A percentile compares a stretch with the other conserved stretches of the same genome.
Evolutionary conservation across 2,329 filamentous ascomycete species (phyloP).

Genomic region (Gaeumannomyces tritici): DNA sequence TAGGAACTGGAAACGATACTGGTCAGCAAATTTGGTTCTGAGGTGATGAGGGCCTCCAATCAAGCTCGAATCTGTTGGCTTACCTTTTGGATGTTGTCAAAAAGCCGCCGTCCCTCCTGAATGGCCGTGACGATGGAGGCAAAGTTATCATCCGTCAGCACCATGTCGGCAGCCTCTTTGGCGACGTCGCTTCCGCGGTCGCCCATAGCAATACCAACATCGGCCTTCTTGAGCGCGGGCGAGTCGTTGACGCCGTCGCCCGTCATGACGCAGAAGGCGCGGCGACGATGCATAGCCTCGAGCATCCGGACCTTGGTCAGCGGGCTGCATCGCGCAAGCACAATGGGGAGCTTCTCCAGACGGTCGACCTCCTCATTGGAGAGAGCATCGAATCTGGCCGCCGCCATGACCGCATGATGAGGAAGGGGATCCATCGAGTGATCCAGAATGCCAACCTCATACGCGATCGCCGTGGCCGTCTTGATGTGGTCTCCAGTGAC

Average conservation of each 20-base stretch:
- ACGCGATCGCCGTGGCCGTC: constrained; percentile 56
- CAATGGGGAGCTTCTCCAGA: constrained; percentile 46
- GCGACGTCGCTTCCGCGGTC: constrained; percentile 52
- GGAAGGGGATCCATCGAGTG: constrained; percentile 18
- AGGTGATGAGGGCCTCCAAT: too few species aligned
- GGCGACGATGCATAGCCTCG: constrained; percentile 59
- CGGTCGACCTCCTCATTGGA: constrained; percentile 53
- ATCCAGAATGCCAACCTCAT: constrained; percentile 52
- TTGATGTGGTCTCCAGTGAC: constrained; percentile 60
- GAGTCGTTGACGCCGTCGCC: constrained; percentile 64
- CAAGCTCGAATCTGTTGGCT: background rate
- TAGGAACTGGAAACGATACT: background rate
- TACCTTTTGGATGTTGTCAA: constrained; percentile 54
- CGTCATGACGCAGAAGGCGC: constrained; percentile 61
- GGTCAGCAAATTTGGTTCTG: too few species aligned
- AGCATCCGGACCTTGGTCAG: constrained; percentile 58
- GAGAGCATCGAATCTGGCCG: constrained; percentile 52
- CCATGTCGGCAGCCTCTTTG: constrained; percentile 55
- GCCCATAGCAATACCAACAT: constrained; percentile 59
- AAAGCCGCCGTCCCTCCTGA: constrained; percentile 53
- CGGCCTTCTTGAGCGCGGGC: constrained; percentile 52
- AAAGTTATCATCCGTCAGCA: constrained; percentile 62
- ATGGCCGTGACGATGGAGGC: constrained; percentile 62
- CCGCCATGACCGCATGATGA: constrained; percentile 46
- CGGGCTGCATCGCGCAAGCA: constrained; percentile 52